A percentile compares a stretch with the other conserved stretches of the same genome.
phyloP scores from a whole-genome alignment of 176 grass and related monocot genomes.

The Eleusine indica region DNA sequence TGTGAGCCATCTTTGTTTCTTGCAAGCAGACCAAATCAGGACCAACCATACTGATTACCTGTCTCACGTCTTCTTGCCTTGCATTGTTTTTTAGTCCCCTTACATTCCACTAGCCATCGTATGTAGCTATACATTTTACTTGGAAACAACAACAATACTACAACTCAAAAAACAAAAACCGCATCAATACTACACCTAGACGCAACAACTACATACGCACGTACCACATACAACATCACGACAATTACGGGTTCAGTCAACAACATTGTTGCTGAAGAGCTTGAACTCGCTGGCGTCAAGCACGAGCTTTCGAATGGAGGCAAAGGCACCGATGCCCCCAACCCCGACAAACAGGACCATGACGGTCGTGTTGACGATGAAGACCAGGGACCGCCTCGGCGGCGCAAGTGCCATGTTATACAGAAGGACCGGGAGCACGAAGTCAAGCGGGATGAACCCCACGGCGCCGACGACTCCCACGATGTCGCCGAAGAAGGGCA shows the following conservation, averaged over 20 bases:
- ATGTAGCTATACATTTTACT: too few species aligned
- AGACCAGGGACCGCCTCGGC: conserved; percentile 38
- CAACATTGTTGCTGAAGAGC: conserved; percentile 86
- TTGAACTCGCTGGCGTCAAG: conserved; percentile 80
- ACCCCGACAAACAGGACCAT: conserved; percentile 75
- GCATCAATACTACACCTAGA: background rate
- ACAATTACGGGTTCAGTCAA: conserved; percentile 43
- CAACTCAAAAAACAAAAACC: too few species aligned
- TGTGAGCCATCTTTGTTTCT: too few species aligned
- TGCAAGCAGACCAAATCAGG: too few species aligned
- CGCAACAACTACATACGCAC: background rate
- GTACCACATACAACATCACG: background rate
- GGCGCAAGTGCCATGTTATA: conserved; percentile 82
- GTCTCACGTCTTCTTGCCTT: too few species aligned
- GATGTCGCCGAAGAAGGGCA: conserved; percentile 93
- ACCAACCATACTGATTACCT: too few species aligned
- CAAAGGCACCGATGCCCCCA: conserved; percentile 75
- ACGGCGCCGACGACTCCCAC: conserved; percentile 72
- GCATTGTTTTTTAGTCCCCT: too few species aligned
- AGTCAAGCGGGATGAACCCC: conserved; percentile 87
- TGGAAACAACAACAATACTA: too few species aligned
- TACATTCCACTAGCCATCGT: too few species aligned
- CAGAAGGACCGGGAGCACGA: conserved; percentile 79
- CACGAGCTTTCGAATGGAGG: conserved; percentile 81
- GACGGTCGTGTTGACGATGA: conserved; percentile 63